Percentiles rank a stretch among this genome's conserved stretches.
Conservation (phyloP, 2,329 filamentous ascomycete species). For the Ascochyta pisi region DNA sequence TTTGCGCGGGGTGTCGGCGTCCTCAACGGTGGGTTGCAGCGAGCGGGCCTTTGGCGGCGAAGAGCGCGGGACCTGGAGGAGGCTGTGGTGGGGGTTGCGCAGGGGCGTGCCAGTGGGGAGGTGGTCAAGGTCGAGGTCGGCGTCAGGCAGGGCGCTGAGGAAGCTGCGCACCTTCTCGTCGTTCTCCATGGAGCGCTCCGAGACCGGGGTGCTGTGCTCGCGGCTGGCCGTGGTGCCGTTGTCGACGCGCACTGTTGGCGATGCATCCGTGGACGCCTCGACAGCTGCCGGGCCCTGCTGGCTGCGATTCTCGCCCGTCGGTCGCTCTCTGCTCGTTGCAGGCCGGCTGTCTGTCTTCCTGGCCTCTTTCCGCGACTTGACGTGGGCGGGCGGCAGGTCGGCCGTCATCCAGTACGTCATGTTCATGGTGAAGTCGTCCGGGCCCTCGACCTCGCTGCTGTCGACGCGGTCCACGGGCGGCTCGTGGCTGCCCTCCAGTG, state of each 20-base stretch:
- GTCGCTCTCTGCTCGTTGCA: slow-evolving; percentile 28
- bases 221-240: slow-evolving; percentile 33
- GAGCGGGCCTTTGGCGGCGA: slow-evolving; percentile 39
- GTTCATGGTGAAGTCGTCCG: slow-evolving; percentile 53
- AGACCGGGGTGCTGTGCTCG: slow-evolving; percentile 28
- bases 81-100: slow-evolving; percentile 32
- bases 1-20: slow-evolving; percentile 47
- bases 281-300: slow-evolving; percentile 16
- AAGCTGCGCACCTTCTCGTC: slow-evolving; percentile 49
- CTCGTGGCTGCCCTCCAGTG: slow-evolving; percentile 36
- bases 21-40: slow-evolving; percentile 46
- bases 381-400: slow-evolving; percentile 38
- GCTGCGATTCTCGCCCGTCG: slow-evolving; percentile 27
- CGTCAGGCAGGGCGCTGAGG: slow-evolving; percentile 47
- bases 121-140: slow-evolving; percentile 42
- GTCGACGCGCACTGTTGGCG: slow-evolving; percentile 30
- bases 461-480: slow-evolving; percentile 46
- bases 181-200: slow-evolving; percentile 46
- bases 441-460: slow-evolving; percentile 51
- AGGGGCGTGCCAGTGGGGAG: slow-evolving; percentile 36
- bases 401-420: slow-evolving; percentile 54
- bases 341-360: slow-evolving; percentile 21
- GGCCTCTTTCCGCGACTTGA: slow-evolving; percentile 44
- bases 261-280: slow-evolving; percentile 19
- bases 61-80: slow-evolving; percentile 36